Percentiles rank a stretch among this genome's conserved stretches.
These are phyloP conservation scores for Trichoderma harzianum DNA, from an alignment of 2,329 filamentous ascomycete genomes.

Conservation along the genomic window DNA sequence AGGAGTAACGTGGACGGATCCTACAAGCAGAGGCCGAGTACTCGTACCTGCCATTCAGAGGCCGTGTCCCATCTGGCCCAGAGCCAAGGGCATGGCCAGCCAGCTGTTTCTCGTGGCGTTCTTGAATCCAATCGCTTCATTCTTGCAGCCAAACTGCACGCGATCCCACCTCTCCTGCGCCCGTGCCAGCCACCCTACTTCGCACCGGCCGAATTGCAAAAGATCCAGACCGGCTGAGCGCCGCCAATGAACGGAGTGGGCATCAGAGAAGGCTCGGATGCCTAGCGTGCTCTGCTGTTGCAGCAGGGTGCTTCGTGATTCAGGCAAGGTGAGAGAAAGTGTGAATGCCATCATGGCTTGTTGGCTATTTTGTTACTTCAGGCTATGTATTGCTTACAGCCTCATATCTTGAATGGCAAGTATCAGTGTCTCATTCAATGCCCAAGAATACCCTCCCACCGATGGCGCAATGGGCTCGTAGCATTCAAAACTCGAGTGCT, in stretches of 20 bases:
- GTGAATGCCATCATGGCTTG: neutral
- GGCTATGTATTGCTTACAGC: neutral
- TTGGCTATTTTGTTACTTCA: neutral
- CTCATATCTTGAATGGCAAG: neutral
- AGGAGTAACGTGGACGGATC: slow-evolving; percentile 13
- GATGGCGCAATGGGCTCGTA: neutral
- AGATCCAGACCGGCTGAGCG: slow-evolving; percentile 3
- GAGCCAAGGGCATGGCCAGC: slow-evolving; percentile 3
- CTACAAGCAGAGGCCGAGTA: neutral
- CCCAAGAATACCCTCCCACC: neutral
- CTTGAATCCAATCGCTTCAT: slow-evolving; percentile 17
- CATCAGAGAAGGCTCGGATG: neutral
- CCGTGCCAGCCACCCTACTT: slow-evolving; percentile 12
- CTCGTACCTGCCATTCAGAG: neutral
- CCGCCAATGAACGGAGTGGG: neutral
- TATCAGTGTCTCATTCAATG: neutral
- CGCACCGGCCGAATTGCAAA: slow-evolving; percentile 4
- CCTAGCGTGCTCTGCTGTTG: neutral
- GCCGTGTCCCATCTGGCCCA: neutral
- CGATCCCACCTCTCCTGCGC: slow-evolving; percentile 16
- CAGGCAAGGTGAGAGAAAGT: neutral
- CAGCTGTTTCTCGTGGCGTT: slow-evolving; percentile 13
- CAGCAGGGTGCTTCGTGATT: neutral
- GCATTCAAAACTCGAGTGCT: neutral
- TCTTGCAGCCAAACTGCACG: slow-evolving; percentile 15